Conservation (phyloP, 176 grass and related monocot species). For the Oryza meridionalis region DNA sequence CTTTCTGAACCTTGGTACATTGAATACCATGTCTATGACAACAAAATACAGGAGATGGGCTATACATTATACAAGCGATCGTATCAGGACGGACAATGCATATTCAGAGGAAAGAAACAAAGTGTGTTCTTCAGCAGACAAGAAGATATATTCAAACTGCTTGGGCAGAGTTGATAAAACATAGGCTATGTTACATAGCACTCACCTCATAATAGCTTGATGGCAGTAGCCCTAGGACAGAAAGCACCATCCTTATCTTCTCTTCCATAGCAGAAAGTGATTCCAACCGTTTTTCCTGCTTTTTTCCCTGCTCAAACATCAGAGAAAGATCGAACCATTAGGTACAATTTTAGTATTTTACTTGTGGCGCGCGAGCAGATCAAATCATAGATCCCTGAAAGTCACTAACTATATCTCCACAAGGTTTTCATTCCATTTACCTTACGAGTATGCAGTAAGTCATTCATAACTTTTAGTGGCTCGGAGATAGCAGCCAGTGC, state of each 20-base stretch:
- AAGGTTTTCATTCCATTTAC: conserved; percentile 40
- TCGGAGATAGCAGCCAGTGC: conserved; percentile 76
- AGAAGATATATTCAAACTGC: neutral
- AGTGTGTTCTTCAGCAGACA: neutral
- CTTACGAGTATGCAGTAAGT: conserved; percentile 88
- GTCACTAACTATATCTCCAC: neutral
- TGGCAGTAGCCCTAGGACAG: conserved; percentile 74
- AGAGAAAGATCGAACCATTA: conserved; percentile 25
- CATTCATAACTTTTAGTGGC: conserved; percentile 82
- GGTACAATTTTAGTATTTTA: conserved; percentile 20
- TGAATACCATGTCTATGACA: neutral
- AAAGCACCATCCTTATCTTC: conserved; percentile 61
- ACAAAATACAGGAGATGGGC: neutral
- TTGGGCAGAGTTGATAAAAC: neutral
- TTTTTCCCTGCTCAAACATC: conserved; percentile 68
- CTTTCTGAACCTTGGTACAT: neutral
- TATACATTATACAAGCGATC: neutral
- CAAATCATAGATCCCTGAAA: neutral
- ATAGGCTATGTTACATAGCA: neutral
- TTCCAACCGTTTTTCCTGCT: conserved; percentile 66
- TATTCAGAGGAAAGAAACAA: conserved; percentile 1
- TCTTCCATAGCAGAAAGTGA: conserved; percentile 68
- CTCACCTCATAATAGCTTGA: conserved; percentile 72
- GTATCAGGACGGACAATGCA: neutral
- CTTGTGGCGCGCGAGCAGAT: neutral